A percentile compares a stretch with the other conserved stretches of the same genome.
phyloP scores from a whole-genome alignment of 2,329 filamentous ascomycete genomes.

The Trichoderma brevicompactum region DNA sequence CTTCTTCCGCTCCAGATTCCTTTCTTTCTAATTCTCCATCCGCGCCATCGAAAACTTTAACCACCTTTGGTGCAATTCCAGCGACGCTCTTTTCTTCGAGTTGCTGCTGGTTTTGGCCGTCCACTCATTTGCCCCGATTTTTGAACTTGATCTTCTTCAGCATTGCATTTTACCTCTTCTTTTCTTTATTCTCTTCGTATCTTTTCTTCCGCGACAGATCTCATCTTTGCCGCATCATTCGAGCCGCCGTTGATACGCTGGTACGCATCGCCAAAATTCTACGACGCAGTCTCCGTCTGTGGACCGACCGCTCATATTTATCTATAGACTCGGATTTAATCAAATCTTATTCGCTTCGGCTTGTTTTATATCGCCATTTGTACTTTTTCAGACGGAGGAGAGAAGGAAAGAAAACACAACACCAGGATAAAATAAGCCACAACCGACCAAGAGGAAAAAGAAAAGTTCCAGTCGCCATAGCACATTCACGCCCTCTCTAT shows the following conservation, averaged over 20 bases:
- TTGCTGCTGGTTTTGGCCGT: slow-evolving; percentile 64
- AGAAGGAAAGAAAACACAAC: slow-evolving; percentile 9
- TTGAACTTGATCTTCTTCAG: slow-evolving; percentile 34
- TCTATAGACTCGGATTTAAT: slow-evolving; percentile 31
- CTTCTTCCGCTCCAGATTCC: slow-evolving; percentile 14
- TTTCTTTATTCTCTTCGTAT: slow-evolving; percentile 16
- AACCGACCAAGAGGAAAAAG: neutral
- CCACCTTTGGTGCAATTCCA: slow-evolving; percentile 59
- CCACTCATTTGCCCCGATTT: slow-evolving; percentile 55
- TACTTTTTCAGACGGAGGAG: slow-evolving; percentile 8
- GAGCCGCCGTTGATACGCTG: slow-evolving; percentile 24
- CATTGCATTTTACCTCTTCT: neutral
- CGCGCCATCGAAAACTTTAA: slow-evolving; percentile 30
- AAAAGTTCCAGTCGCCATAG: neutral
- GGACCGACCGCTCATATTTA: neutral
- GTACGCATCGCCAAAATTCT: slow-evolving; percentile 24
- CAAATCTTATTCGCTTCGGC: slow-evolving; percentile 28
- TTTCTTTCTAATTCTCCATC: slow-evolving; percentile 29
- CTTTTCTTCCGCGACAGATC: slow-evolving; percentile 33
- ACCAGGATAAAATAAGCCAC: neutral
- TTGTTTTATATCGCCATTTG: slow-evolving; percentile 25
- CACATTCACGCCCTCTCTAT: slow-evolving; percentile 42
- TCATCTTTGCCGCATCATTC: slow-evolving; percentile 26
- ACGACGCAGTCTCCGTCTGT: slow-evolving; percentile 9
- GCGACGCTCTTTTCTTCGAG: slow-evolving; percentile 53